Percentiles rank a stretch among this genome's conserved stretches.
Conservation (phyloP, 305 asterid genomes). For the Fraxinus dipetala region DNA sequence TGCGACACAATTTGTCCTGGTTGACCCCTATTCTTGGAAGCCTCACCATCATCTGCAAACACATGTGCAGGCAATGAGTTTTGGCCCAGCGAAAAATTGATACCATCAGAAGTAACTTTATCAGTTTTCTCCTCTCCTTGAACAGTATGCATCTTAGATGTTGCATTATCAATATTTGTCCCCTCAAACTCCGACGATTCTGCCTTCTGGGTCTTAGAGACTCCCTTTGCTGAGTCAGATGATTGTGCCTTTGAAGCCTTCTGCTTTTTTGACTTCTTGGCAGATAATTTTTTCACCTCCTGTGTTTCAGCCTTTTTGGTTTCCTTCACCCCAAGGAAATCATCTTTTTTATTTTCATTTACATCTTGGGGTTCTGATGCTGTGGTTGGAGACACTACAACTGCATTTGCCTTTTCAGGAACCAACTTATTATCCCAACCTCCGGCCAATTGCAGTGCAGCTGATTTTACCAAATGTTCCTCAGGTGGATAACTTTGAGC, state of each 20-base stretch:
- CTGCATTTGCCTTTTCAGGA: slow-evolving; percentile 24
- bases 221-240: slow-evolving; percentile 35
- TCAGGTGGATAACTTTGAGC: slow-evolving; percentile 25
- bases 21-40: slow-evolving; percentile 26
- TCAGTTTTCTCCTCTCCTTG: slow-evolving; percentile 33
- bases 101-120: slow-evolving; percentile 24
- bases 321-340: slow-evolving; percentile 37
- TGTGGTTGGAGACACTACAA: slow-evolving; percentile 25
- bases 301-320: slow-evolving; percentile 41
- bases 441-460: slow-evolving; percentile 21
- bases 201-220: slow-evolving; percentile 38
- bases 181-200: slow-evolving; percentile 39
- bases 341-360: slow-evolving; percentile 28
- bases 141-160: slow-evolving; percentile 26
- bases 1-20: slow-evolving; percentile 38
- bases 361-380: slow-evolving; percentile 26
- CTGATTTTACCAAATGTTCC: slow-evolving; percentile 29
- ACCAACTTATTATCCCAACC: slow-evolving; percentile 20
- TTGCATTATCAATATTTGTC: slow-evolving; percentile 23
- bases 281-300: slow-evolving; percentile 54
- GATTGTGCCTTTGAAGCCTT: slow-evolving; percentile 49
- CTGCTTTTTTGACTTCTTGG: slow-evolving; percentile 74
- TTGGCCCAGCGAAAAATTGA: slow-evolving; percentile 24
- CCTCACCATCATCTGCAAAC: slow-evolving; percentile 19
- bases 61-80: slow-evolving; percentile 14